These are phyloP conservation scores for Gliomastix tumulicola DNA, from an alignment of 2,329 filamentous ascomycete species.

Conservation along the genomic window DNA sequence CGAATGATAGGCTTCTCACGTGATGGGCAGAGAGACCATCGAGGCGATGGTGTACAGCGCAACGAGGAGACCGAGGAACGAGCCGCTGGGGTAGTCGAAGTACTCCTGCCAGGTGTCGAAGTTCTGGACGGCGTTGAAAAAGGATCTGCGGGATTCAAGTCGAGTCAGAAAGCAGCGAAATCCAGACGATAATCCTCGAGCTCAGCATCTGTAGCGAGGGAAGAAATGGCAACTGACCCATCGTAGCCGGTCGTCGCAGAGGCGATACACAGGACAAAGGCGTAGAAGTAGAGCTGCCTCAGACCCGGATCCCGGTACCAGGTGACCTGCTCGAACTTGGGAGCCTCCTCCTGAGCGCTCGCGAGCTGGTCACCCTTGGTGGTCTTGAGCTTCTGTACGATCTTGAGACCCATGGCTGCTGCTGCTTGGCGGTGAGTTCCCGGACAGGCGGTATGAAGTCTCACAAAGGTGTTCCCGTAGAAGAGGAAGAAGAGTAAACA, in stretches of 20 bases:
- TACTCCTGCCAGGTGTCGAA: conserved; percentile 44
- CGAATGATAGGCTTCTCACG: conserved; percentile 8
- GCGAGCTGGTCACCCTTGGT: conserved; percentile 19
- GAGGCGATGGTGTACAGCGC: conserved; percentile 45
- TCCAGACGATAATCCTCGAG: no score
- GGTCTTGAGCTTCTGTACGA: conserved; percentile 5
- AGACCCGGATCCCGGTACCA: conserved; percentile 52
- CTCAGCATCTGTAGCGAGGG: no score
- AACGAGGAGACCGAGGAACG: conserved; percentile 37
- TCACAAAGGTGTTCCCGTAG: no score
- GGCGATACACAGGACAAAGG: conserved; percentile 48
- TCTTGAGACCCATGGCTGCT: no score
- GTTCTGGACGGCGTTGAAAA: conserved; percentile 52
- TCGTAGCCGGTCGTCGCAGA: conserved; percentile 57
- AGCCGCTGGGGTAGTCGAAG: conserved; percentile 31
- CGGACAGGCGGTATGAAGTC: no score
- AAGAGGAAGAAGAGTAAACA: no score
- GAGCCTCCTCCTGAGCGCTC: conserved; percentile 33
- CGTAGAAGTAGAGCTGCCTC: conserved; percentile 45
- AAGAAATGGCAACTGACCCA: conserved; percentile 26
- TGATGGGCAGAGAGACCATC: conserved; percentile 36
- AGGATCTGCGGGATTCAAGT: conserved; percentile 15
- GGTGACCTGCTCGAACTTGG: conserved; percentile 44
- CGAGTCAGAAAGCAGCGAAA: no score
- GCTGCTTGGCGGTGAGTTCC: no score